Evolutionary conservation across 306 rosid species (phyloP), one percentile per base, ranked within the genome.

Genomic region (Ammopiptanthus mongolicus): DNA sequence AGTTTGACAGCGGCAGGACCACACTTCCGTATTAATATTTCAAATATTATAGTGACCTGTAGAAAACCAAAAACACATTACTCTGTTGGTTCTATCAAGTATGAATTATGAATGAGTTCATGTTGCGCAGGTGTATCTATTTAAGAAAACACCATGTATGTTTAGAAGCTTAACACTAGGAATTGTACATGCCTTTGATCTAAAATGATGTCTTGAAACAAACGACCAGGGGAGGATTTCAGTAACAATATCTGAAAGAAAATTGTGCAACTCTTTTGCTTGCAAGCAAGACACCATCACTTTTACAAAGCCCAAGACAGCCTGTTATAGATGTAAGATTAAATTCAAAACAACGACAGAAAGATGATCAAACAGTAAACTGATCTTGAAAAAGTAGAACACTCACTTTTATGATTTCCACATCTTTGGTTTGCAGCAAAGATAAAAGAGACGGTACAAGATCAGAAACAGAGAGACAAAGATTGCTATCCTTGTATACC

Each of bases 291-390:
- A 95, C 39, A 88, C 98, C 64, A 91, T 22, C 76, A 91, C 98
- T 90, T 95, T 95, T 78, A 91, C 88, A 76, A 95, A 91, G 48
- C 97, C 98, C 88, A 95, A 80, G 73, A 86, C 96, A 81, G 98
- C 97, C 98, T 95, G 89, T 82, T 59, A 62, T n/a, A 76, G 63
- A 82, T 21, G 65, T 6, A 72, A 60, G 68, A 83, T 59, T 46
- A 41, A 86, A 79, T 71, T 65, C 66, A 74, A 62, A 28, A 82
- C 46, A 47, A 44, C 50, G 3, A 75, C 53, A 65, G 60, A 70
- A 47, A 74, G 66, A 80, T 50, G 41, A 50, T 48, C 52, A 15
- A 82, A 64, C 65, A 71, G 31, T 15, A 37, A 60, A 73, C 31
- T 44, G 61, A 80, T 56, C 57, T 46, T 51, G 17, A 67, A 64